Evolutionary conservation across 1,139 yeast species (phyloP).

Genomic region (Geotrichum cucujoidarum): DNA sequence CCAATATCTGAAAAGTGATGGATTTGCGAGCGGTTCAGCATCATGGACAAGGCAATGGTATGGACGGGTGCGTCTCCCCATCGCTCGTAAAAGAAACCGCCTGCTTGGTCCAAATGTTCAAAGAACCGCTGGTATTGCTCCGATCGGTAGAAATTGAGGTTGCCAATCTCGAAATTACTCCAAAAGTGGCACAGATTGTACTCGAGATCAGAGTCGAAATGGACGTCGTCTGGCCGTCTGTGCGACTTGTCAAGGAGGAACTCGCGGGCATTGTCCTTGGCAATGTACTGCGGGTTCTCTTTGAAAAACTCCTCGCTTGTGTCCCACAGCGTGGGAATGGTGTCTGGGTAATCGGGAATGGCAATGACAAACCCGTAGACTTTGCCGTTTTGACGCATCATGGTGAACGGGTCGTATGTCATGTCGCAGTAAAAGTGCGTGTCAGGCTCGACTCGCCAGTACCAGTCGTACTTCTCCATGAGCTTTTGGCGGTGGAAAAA

Average conservation of each 20-base stretch:
- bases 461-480: slow-evolving; percentile 65
- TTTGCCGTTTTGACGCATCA: slow-evolving; percentile 65
- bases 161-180: slow-evolving; percentile 90
- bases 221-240: slow-evolving; percentile 38
- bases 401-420: slow-evolving; percentile 68
- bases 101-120: slow-evolving; percentile 60
- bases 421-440: slow-evolving; percentile 79
- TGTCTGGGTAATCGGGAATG: slow-evolving; percentile 70
- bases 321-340: slow-evolving; percentile 81
- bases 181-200: slow-evolving; percentile 92
- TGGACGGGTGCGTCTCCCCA: slow-evolving; percentile 99
- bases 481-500: slow-evolving; percentile 71
- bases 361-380: slow-evolving; percentile 84
- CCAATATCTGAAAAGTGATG: slow-evolving; percentile 93
- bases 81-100: slow-evolving; percentile 80
- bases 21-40: slow-evolving; percentile 62
- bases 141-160: slow-evolving; percentile 72
- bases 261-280: slow-evolving; percentile 61
- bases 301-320: slow-evolving; percentile 62
- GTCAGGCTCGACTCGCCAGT: slow-evolving; percentile 92
- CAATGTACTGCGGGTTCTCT: slow-evolving; percentile 56
- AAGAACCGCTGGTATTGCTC: slow-evolving; percentile 66
- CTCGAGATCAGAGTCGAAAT: slow-evolving; percentile 38
- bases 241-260: slow-evolving; percentile 59
- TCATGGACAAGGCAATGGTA: slow-evolving; percentile 63